A percentile compares a stretch with the other conserved stretches of the same genome.
Evolutionary conservation across 2,329 filamentous ascomycete species (phyloP).

Genomic region (Fusarium udum): DNA sequence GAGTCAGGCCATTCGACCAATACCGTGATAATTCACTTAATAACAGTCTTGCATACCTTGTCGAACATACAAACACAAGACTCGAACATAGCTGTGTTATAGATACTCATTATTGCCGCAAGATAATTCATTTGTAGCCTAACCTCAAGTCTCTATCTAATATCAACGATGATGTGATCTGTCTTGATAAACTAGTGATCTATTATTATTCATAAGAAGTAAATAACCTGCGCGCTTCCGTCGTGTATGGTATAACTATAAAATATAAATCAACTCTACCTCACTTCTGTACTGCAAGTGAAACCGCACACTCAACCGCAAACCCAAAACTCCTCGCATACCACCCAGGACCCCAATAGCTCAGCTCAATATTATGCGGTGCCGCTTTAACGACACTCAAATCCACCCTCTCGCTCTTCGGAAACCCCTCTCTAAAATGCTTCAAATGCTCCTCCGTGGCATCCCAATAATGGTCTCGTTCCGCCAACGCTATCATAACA

Average conservation of each 20-base stretch:
- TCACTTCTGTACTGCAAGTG: background rate
- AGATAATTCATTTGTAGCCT: background rate
- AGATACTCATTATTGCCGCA: fast-evolving
- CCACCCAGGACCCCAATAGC: slow-evolving; percentile 34
- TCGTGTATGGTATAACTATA: background rate
- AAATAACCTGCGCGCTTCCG: fast-evolving
- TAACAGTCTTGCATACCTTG: background rate
- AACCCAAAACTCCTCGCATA: slow-evolving; percentile 37
- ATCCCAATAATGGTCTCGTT: slow-evolving; percentile 29
- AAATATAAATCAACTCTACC: background rate
- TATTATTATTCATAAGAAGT: background rate
- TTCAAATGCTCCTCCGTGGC: slow-evolving; percentile 32
- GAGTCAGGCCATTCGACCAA: background rate
- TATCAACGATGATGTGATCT: too few relatives aligned
- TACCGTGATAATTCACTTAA: background rate
- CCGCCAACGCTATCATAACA: slow-evolving; percentile 27
- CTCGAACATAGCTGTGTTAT: too few relatives aligned
- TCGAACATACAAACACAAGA: fast-evolving
- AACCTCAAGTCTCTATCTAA: too few relatives aligned
- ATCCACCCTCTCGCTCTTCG: slow-evolving; percentile 26
- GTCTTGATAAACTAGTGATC: fast-evolving
- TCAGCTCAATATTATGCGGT: slow-evolving; percentile 36
- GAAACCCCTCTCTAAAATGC: slow-evolving; percentile 14
- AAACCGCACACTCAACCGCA: slow-evolving; percentile 32
- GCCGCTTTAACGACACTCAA: slow-evolving; percentile 27